phyloP scores from a whole-genome alignment of 805 yeast genomes.

The Pichia nakasei region DNA sequence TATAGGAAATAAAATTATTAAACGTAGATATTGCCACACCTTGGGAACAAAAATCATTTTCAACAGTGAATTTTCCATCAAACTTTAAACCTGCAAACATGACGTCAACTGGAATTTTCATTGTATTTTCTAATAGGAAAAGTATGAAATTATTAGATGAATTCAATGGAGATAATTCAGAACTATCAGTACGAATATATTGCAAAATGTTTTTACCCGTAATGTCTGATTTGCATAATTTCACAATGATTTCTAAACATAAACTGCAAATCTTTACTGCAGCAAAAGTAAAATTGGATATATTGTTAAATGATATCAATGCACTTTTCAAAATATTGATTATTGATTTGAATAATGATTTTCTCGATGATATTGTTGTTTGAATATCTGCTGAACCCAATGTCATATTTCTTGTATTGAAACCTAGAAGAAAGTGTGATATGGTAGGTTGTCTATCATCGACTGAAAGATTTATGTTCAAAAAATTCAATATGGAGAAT shows the following conservation, averaged over 20 bases:
- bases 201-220: slow-evolving; percentile 45
- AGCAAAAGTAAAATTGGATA: slow-evolving; percentile 36
- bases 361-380: slow-evolving; percentile 45
- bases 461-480: slow-evolving; percentile 39
- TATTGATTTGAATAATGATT: slow-evolving; percentile 50
- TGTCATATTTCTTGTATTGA: slow-evolving; percentile 40
- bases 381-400: slow-evolving; percentile 31
- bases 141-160: slow-evolving; percentile 37
- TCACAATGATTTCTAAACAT: slow-evolving; percentile 53
- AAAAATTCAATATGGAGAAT: slow-evolving; percentile 48
- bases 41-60: slow-evolving; percentile 28
- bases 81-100: slow-evolving; percentile 47
- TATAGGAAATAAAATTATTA: slow-evolving; percentile 49
- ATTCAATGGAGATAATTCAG: not conserved
- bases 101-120: slow-evolving; percentile 45
- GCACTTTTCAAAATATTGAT: slow-evolving; percentile 41
- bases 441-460: slow-evolving; percentile 34
- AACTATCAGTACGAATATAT: slow-evolving; percentile 38
- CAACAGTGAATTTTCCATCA: slow-evolving; percentile 29
- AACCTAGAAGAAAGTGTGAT: slow-evolving; percentile 75
- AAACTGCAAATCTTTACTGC: slow-evolving; percentile 52
- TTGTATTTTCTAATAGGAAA: slow-evolving; percentile 41
- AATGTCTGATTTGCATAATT: slow-evolving; percentile 47
- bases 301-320: slow-evolving; percentile 32
- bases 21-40: slow-evolving; percentile 43